Evolutionary conservation across 129 eudicot genomes (phyloP), one percentile per base, ranked within the genome.

Genomic region (Scalesia atractyloides): DNA sequence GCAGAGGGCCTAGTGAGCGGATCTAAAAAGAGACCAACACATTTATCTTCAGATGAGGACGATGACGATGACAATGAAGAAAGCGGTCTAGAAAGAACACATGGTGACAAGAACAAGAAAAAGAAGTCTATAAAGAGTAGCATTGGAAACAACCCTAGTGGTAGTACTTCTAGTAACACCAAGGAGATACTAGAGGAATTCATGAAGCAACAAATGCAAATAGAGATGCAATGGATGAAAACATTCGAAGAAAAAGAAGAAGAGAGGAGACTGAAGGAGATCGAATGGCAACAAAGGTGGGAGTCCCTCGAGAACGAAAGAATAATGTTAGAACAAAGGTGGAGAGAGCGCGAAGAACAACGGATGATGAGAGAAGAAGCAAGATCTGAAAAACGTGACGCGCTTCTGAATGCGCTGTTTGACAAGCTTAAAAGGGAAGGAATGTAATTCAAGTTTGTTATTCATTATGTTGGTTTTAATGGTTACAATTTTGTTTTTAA

Each of bases 281-380:
- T 81, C 73, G 91, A 87, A 76, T 93, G 96, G 96, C 77, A 92
- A 22, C 89, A 82, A 20, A 90, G 69, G 30, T 90, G 90, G 96
- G 91, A 81, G 74, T 85, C 81, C 0, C 51, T 88, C 73, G 93
- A 86, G 69, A 84, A 87, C n/a, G 93, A 91, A 76, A 74, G 94
- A 83, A 64, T 84, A 7, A 76, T 86, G 87, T 79, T 84, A 82
- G 96, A 91, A 30, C 76, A 76, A 60, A 81, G 84, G 62, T 86
- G 96, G 96, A 81, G 93, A 51, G 96, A 91, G 74, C 73, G 84
- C 68, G 93, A 88, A 51, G 97, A 91, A 41, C 96, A 86, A 67
- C 77, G 89, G 73, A 84, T 74, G 67, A 74, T 69, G 56, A 82
- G 89, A 39, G 97, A 91, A 67, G 97, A 91, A 75, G 85, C 82